Conservation (phyloP, 2,329 filamentous ascomycete genomes). For the Leptodontidium sp. region DNA sequence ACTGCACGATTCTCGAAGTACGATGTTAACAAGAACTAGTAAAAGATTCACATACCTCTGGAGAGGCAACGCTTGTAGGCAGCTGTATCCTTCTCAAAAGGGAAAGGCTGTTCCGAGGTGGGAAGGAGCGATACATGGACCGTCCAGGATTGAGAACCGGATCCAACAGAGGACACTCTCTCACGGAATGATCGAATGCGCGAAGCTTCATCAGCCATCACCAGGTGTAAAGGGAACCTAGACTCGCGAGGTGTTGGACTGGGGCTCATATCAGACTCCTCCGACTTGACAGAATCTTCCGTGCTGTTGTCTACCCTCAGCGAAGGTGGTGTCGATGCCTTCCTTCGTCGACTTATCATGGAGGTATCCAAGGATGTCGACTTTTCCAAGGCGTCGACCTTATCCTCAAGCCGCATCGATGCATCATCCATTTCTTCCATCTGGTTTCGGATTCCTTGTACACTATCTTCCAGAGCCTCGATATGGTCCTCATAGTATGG, state of each 20-base stretch:
- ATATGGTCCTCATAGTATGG: conserved; percentile 63
- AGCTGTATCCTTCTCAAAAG: conserved; percentile 68
- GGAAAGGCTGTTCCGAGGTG: conserved; percentile 61
- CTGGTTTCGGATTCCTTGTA: conserved; percentile 43
- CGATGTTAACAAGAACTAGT: neutral
- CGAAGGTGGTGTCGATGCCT: conserved; percentile 44
- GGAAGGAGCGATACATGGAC: conserved; percentile 68
- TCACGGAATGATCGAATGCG: conserved; percentile 38
- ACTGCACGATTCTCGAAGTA: neutral
- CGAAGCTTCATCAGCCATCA: conserved; percentile 32
- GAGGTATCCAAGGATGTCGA: conserved; percentile 19
- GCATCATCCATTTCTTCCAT: conserved; percentile 47
- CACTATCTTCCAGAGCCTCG: conserved; percentile 56
- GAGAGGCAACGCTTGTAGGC: conserved; percentile 69
- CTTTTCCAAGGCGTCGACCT: conserved; percentile 42
- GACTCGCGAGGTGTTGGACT: conserved; percentile 23
- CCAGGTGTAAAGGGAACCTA: conserved; percentile 27
- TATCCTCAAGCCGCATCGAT: conserved; percentile 47
- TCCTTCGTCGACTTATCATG: conserved; percentile 38
- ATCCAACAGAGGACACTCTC: conserved; percentile 37
- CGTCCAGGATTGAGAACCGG: conserved; percentile 58
- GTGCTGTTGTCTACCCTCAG: conserved; percentile 21
- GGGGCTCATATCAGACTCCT: conserved; percentile 20
- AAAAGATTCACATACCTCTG: conserved; percentile 48
- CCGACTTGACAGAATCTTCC: conserved; percentile 26